phyloP scores from a whole-genome alignment of 1,284 basidiomycete species.

The Psilocybe mexicana region DNA sequence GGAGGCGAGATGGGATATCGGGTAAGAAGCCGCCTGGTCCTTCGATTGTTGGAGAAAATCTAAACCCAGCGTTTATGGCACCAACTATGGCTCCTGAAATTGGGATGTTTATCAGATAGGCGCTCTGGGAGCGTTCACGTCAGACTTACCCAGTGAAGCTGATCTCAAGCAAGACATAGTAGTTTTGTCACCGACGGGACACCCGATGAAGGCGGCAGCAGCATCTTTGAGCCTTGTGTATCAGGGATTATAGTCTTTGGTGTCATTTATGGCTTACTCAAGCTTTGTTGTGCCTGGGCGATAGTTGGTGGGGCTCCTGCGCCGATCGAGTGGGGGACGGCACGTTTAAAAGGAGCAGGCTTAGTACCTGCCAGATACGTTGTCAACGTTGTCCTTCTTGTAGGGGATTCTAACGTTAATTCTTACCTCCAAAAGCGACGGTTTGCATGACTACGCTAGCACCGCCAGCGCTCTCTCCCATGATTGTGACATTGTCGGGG shows the following conservation, averaged over 20 bases:
- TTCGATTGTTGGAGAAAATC: constrained; percentile 39
- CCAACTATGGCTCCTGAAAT: constrained; percentile 35
- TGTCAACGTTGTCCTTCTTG: background rate
- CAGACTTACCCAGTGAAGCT: constrained; percentile 36
- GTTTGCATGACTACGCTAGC: constrained; percentile 45
- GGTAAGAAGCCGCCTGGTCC: constrained; percentile 40
- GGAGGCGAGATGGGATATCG: constrained; percentile 42
- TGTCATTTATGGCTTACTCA: constrained; percentile 28
- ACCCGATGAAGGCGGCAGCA: constrained; percentile 34
- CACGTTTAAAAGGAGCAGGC: constrained; percentile 39
- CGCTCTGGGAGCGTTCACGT: background rate
- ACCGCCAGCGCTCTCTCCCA: constrained; percentile 47
- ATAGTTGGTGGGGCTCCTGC: constrained; percentile 38
- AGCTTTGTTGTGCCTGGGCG: constrained; percentile 32
- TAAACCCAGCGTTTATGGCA: constrained; percentile 36
- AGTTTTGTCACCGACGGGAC: constrained; percentile 25
- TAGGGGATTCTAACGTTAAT: background rate
- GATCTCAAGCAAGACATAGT: constrained; percentile 40
- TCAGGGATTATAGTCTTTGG: background rate
- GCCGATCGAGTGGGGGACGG: constrained; percentile 44
- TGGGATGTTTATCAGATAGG: background rate
- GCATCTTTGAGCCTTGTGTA: constrained; percentile 23
- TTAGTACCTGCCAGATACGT: constrained; percentile 30
- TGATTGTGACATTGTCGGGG: constrained; percentile 40
- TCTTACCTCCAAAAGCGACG: constrained; percentile 41